Conservation (phyloP, 768 basidiomycete genomes). For the Fomitopsis pulvina region DNA sequence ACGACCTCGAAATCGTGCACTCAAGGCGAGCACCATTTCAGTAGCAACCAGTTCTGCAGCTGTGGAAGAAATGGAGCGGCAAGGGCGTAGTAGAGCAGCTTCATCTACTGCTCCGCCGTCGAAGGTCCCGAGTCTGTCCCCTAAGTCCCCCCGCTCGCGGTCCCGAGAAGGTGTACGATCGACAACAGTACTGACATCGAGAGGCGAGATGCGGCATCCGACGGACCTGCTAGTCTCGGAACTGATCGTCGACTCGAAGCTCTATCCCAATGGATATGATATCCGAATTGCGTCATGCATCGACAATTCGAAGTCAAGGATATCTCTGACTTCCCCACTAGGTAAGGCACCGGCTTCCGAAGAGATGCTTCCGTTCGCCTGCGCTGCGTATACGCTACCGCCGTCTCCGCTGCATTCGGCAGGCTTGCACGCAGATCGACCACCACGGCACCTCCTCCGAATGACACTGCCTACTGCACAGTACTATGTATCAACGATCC, state of each 20-base stretch:
- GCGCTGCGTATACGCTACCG: constrained; percentile 69
- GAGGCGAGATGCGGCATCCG: constrained; percentile 53
- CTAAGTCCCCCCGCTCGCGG: constrained; percentile 22
- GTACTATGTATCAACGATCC: constrained; percentile 66
- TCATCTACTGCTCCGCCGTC: background rate
- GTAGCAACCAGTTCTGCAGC: background rate
- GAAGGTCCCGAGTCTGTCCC: background rate
- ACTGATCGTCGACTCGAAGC: constrained; percentile 72
- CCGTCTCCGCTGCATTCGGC: constrained; percentile 79
- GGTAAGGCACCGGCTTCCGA: constrained; percentile 12
- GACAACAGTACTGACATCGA: constrained; percentile 54
- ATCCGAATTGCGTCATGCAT: constrained; percentile 40
- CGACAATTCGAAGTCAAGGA: constrained; percentile 30
- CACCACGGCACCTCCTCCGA: constrained; percentile 68
- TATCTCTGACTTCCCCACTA: constrained; percentile 27
- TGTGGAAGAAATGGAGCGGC: background rate
- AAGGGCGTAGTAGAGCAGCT: background rate
- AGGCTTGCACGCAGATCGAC: constrained; percentile 42
- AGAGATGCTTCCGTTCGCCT: constrained; percentile 43
- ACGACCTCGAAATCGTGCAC: constrained; percentile 32
- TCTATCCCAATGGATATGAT: constrained; percentile 73
- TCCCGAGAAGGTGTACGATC: constrained; percentile 28
- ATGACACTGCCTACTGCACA: constrained; percentile 79
- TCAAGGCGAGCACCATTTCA: constrained; percentile 14
- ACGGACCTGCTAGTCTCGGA: constrained; percentile 75